Conservation (phyloP, 257 asterid genomes). For the Solanum gandarillasii region DNA sequence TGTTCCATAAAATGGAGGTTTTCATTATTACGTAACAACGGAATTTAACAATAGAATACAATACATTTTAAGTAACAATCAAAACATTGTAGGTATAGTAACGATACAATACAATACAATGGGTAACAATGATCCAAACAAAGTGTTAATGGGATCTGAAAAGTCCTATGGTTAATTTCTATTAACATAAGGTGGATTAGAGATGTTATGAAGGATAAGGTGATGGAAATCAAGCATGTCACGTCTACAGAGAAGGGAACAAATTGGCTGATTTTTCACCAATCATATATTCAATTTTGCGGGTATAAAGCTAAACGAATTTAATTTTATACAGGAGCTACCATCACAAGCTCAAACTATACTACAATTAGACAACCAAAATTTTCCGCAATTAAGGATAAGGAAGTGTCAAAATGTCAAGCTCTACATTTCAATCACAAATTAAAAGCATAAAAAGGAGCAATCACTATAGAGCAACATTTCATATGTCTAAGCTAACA, state of each 20-base stretch:
- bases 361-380: not conserved
- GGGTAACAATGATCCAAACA: too few relatives aligned
- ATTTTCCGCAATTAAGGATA: not conserved
- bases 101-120: too few relatives aligned
- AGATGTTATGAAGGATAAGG: not conserved
- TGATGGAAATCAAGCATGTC: not conserved
- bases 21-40: too few relatives aligned
- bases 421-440: not conserved
- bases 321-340: not conserved
- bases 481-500: too few relatives aligned
- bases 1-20: too few relatives aligned
- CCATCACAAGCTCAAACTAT: not conserved
- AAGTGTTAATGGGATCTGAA: not conserved
- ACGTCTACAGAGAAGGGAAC: not conserved
- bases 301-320: not conserved
- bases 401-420: not conserved
- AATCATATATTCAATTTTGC: not conserved
- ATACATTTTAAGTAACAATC: too few relatives aligned
- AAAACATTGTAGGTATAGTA: too few relatives aligned
- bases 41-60: too few relatives aligned
- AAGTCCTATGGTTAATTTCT: not conserved
- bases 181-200: not conserved
- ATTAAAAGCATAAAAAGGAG: not conserved
- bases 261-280: not conserved
- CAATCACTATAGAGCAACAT: not conserved